A percentile compares a stretch with the other conserved stretches of the same genome.
phyloP scores from a whole-genome alignment of 805 yeast genomes.

The Myxozyma neglecta region DNA sequence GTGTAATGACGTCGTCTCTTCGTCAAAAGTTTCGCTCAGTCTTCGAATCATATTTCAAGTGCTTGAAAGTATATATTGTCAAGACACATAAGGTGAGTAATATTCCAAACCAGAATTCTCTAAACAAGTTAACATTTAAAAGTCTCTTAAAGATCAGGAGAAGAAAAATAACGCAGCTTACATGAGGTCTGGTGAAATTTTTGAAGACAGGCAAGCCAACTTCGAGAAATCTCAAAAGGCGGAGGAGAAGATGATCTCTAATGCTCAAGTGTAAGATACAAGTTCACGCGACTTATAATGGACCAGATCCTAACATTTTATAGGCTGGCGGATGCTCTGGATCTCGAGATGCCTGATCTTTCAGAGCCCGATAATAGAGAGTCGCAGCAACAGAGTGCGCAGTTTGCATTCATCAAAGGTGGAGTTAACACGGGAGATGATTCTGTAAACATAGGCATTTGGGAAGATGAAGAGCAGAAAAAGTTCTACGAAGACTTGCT shows the following conservation, averaged over 20 bases:
- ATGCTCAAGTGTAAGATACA: slow-evolving; percentile 39
- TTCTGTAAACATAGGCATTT: slow-evolving; percentile 42
- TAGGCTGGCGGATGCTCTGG: slow-evolving; percentile 47
- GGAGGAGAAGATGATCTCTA: slow-evolving; percentile 48
- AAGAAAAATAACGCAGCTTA: slow-evolving; percentile 54
- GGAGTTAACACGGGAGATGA: slow-evolving; percentile 36
- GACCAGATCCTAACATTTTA: background rate
- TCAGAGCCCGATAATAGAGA: slow-evolving; percentile 37
- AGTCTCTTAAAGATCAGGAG: slow-evolving; percentile 40
- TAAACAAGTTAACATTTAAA: slow-evolving; percentile 29
- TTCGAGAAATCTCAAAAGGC: slow-evolving; percentile 36
- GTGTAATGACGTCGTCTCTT: slow-evolving; percentile 33
- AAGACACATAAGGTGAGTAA: slow-evolving; percentile 13
- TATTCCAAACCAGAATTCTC: slow-evolving; percentile 34
- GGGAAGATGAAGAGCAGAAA: slow-evolving; percentile 69
- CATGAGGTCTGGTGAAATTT: slow-evolving; percentile 63
- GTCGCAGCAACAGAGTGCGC: slow-evolving; percentile 30
- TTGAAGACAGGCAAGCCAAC: slow-evolving; percentile 43
- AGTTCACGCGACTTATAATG: background rate
- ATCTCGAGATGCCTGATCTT: slow-evolving; percentile 43
- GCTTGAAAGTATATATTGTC: background rate
- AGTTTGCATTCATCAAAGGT: slow-evolving; percentile 23
- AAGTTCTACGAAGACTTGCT: slow-evolving; percentile 71
- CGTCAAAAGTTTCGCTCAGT: slow-evolving; percentile 36
- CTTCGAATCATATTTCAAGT: slow-evolving; percentile 10